Percentiles rank a stretch among this genome's conserved stretches.
Conservation (phyloP, 371 early-diverging fungal species). For the Phascolomyces articulosus region DNA sequence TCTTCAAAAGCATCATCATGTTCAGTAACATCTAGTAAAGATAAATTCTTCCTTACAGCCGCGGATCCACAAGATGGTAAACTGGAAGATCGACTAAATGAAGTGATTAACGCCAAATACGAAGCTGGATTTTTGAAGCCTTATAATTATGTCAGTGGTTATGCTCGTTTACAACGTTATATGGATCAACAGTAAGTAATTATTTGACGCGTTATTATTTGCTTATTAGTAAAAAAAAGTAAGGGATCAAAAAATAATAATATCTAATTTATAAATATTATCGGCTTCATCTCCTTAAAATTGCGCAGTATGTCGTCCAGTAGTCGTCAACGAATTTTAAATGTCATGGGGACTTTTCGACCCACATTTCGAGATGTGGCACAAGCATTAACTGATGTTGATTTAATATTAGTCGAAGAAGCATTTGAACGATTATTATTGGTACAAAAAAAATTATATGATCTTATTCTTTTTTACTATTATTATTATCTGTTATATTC, state of each 20-base stretch:
- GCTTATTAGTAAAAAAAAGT: no score
- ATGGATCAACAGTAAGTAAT: conserved; percentile 86
- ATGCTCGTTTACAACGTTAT: conserved; percentile 86
- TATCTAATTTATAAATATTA: no score
- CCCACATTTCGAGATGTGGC: conserved; percentile 87
- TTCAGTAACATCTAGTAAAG: conserved; percentile 27
- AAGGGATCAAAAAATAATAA: no score
- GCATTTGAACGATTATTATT: conserved; percentile 90
- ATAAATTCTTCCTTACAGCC: conserved; percentile 86
- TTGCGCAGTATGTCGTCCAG: conserved; percentile 68
- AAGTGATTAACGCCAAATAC: conserved; percentile 92
- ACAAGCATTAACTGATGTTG: conserved; percentile 88
- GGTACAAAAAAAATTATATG: conserved; percentile 50
- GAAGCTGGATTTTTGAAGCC: conserved; percentile 94
- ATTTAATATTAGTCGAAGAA: conserved; percentile 91
- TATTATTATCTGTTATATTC: no score
- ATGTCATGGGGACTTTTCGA: conserved; percentile 86
- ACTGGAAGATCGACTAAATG: conserved; percentile 80
- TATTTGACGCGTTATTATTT: no score
- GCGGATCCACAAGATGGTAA: conserved; percentile 89
- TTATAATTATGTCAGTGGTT: conserved; percentile 92
- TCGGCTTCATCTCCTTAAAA: not conserved
- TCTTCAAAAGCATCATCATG: not conserved
- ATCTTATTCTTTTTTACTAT: not conserved
- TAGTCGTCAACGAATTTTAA: conserved; percentile 78